Evolutionary conservation across 2,329 filamentous ascomycete species (phyloP), one percentile per base, ranked within the genome.

Genomic region (Exserohilum turcica): DNA sequence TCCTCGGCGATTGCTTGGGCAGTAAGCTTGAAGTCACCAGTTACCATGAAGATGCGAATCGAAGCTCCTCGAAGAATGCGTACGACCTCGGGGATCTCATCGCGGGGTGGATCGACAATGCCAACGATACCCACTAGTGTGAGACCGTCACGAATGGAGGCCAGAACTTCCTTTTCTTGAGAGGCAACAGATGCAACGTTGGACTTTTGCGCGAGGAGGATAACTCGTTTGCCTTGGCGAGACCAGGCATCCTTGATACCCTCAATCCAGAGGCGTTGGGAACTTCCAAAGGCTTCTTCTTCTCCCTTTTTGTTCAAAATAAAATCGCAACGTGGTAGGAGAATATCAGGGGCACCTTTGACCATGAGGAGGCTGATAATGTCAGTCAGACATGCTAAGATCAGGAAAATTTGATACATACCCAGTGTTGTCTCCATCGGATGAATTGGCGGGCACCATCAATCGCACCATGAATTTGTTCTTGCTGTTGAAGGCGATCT

Each of bases 31-130:
- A 89, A 91, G 66, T 92, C 89, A 8, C 89, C 88, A 1, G 89
- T 92, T 0, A 92, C 89, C 89, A 92, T 92, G 72, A 89, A 87
- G 27, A 91, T 85, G n/a, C 86, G 80, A 48, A 92, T 88, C 1
- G 87, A 87, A 3, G 90, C 89, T 1, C 83, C 79, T 10, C 88
- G 82, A 13, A 91, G 78, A 0, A 82, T 89, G n/a, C 78, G 75
- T 24, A 86, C 76, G 1, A 86, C 84, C 10, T 78, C 77, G 0
- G 83, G 81, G 28, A 86, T 86, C 61, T 86, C 84, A 24, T 82
- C 78, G 43, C 84, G 78, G 12, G 83, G 82, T 18, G 84, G 84
- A 62, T 87, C 84, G 27, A 85, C 79, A 43, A 86, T 83, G 9
- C 79, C 84, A 33, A 86, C 78, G 0, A 86, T 70, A 5, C 84